Base-by-base conservation (phyloP, 2,329 filamentous ascomycete genomes). In the Cladosporium sphaerospermum region DNA sequence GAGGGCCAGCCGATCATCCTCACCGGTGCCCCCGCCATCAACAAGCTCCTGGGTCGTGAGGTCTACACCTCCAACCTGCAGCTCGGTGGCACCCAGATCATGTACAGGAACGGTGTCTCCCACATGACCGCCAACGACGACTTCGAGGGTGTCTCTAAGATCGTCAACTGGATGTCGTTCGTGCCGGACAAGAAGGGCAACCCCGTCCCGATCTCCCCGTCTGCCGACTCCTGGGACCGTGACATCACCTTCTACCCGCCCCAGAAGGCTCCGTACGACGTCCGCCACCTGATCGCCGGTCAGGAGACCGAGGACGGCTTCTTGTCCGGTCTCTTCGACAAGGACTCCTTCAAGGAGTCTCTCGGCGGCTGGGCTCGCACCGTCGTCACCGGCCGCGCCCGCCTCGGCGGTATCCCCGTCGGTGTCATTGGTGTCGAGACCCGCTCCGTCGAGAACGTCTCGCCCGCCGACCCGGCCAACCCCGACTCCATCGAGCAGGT, bases 71-170 rank as follows among this genome's bases (percentile, higher is more conserved):
- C 93, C 56, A 99, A 99, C 81, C 76, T 99, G 68, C 93, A 99
- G 78, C 89, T 99, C 60, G 93, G 93, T 84, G 93, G 93, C 64
- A 99, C 93, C n/a, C 93, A 99, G 75, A 99, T 99, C 81, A 99
- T 99, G 93, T 97, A 99, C 83, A 91, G 89, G 77, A 99, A 99
- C 71, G 93, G 93, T 83, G 93, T 99, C 40, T 97, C 93, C 18
- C 93, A 99, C 78, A 92, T 97, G 88, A 96, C 92, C 62, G 93
- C 93, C 66, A 88, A 86, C 63, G 92, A 99, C 67, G 93, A 99
- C 76, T 97, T 99, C 65, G 91, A 92, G 66, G 93, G 93, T 82
- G 88, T 99, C 18, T 90, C 88, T 66, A 95, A 95, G 80, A 97
- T 99, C 68, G 89, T 97, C 46, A 87, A 95, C 70, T 99, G 93